Percentiles rank a stretch among this genome's conserved stretches.
These are phyloP conservation scores for Euphorbia celastroides DNA, from an alignment of 441 rosid genomes.

Conservation along the genomic window DNA sequence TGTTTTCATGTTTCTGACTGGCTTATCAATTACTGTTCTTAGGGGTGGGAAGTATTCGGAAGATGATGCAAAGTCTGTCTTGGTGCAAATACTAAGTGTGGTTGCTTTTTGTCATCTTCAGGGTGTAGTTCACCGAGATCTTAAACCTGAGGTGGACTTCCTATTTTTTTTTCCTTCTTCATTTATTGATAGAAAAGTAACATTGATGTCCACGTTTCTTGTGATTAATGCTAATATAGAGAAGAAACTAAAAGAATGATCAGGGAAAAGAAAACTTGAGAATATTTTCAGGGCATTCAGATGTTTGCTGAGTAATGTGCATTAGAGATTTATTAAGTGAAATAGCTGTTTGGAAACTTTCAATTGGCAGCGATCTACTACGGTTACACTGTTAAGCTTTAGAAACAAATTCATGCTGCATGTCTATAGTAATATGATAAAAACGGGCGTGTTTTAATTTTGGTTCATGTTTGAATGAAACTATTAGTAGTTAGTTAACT, in stretches of 20 bases:
- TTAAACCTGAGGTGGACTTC: neutral
- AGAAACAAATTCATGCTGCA: neutral
- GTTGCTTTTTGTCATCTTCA: neutral
- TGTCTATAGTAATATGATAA: neutral
- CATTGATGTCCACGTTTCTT: neutral
- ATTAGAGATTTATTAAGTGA: too few relatives aligned
- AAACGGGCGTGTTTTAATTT: neutral
- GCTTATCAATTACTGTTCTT: too few relatives aligned
- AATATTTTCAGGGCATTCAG: neutral
- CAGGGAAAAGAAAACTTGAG: neutral
- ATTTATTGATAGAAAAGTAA: slow-evolving; percentile 5
- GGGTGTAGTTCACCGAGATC: neutral
- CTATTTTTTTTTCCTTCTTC: neutral
- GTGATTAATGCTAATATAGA: neutral
- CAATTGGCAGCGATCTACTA: neutral
- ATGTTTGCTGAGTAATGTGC: neutral
- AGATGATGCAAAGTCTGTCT: neutral
- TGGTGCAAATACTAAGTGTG: neutral
- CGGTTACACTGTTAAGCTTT: neutral
- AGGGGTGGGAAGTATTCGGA: neutral
- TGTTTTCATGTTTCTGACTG: too few relatives aligned
- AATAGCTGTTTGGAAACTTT: too few relatives aligned
- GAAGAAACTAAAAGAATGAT: neutral
- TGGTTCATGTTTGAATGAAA: neutral
- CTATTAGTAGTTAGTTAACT: neutral